Evolutionary conservation across 257 asterid genomes (phyloP).

Genomic region (Datura wrightii): DNA sequence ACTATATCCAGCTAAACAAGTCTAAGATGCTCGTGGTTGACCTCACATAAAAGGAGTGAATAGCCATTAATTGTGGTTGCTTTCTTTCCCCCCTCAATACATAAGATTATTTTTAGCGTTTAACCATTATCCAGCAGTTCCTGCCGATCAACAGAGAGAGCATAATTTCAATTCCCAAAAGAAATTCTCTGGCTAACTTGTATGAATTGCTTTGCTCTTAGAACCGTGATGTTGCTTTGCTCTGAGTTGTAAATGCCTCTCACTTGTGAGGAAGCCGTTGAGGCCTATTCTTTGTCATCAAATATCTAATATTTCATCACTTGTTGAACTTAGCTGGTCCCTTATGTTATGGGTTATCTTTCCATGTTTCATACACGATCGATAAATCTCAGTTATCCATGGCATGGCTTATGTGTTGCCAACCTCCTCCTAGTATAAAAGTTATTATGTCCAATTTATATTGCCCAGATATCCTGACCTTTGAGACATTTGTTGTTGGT

Average conservation of each 20-base stretch:
- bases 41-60: background rate
- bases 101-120: background rate
- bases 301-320: background rate
- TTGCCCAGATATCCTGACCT: constrained; percentile 19
- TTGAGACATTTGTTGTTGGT: constrained; percentile 23
- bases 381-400: background rate
- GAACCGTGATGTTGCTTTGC: constrained; percentile 9
- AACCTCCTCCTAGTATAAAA: background rate
- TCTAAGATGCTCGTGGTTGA: background rate
- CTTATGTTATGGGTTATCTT: background rate
- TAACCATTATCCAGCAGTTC: background rate
- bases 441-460: background rate
- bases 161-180: background rate
- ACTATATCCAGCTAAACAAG: background rate
- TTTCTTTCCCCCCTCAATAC: background rate
- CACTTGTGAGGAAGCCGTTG: background rate
- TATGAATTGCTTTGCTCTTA: constrained; percentile 22
- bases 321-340: background rate
- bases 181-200: background rate
- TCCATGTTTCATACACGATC: background rate
- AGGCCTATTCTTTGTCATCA: background rate
- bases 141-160: background rate
- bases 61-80: background rate
- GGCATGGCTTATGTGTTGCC: background rate
- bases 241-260: constrained; percentile 17